These are phyloP conservation scores for Candida xyloterini DNA, from an alignment of 805 yeast genomes.

Conservation along the genomic window DNA sequence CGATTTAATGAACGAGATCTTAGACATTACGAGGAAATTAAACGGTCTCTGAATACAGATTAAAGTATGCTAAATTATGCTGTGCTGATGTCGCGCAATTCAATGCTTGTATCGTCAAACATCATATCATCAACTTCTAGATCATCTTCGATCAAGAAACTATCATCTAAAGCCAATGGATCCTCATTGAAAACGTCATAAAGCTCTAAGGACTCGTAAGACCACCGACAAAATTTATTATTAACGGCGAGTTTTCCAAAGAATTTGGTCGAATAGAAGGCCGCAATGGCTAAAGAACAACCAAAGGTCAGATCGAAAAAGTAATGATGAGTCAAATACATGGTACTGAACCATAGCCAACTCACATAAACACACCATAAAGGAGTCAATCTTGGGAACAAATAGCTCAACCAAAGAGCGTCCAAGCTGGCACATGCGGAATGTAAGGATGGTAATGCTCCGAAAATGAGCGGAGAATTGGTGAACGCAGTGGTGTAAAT, in stretches of 20 bases:
- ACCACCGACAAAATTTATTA: conserved; percentile 22
- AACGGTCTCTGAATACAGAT: conserved; percentile 17
- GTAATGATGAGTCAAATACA: conserved; percentile 96
- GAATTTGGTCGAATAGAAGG: conserved; percentile 68
- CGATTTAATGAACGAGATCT: conserved; percentile 45
- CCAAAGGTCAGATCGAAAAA: conserved; percentile 94
- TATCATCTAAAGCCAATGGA: conserved; percentile 19
- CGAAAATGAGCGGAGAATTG: conserved; percentile 90
- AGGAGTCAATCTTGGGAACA: conserved; percentile 70
- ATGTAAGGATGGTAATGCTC: conserved; percentile 74
- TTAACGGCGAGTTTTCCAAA: conserved; percentile 28
- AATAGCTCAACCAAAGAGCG: conserved; percentile 76
- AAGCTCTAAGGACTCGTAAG: conserved; percentile 14
- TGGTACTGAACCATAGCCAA: conserved; percentile 98
- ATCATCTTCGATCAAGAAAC: conserved; percentile 19
- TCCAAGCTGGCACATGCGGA: conserved; percentile 95
- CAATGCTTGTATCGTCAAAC: conserved; percentile 14
- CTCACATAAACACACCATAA: conserved; percentile 74
- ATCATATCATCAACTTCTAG: conserved; percentile 9
- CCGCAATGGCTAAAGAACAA: conserved; percentile 70
- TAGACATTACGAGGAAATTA: conserved; percentile 26
- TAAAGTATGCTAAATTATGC: conserved; percentile 5
- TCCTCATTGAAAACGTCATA: conserved; percentile 18
- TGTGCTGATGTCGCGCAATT: conserved; percentile 16
- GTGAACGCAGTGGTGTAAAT: conserved; percentile 78